Evolutionary conservation across 73 alveolate species (phyloP), one percentile per base, ranked within the genome.

Genomic region (Stentor roeselii): DNA sequence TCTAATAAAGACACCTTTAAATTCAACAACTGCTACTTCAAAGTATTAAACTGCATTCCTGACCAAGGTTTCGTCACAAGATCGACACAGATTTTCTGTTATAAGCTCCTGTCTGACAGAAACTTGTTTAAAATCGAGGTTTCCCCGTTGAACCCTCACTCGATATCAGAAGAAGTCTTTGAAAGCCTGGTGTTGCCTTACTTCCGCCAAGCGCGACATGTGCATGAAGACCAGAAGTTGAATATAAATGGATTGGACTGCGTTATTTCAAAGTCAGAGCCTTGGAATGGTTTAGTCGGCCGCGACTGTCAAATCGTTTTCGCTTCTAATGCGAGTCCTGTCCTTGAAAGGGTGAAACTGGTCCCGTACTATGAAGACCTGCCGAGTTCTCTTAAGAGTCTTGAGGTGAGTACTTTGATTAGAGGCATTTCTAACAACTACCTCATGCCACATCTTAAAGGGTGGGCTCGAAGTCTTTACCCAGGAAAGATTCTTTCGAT

Each of bases 291-390:
- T 21, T 11, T 67, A 27, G 41, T 67, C 27, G 34, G 21, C 37
- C 80, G 27, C 14, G 37, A 67, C 37, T 27, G 41, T 2, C 80
- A 67, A 67, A 21, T 67, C 80, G 11, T 67, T 34, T 67, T 67
- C 37, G 27, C 21, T 11, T n/a, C 41, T 21, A 21, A n/a, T 1
- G 2, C 80, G 27, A 15, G 15, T 21, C 41, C n/a, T 21, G 21
- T 0, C 34, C 11, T 67, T 30, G 41, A 67, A 21, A 67, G 41
- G 11, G 80, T 67, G 37, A 67, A 32, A 21, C 14, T 67, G 37
- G 37, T 32, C 37, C 80, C 80, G 11, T 67, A 21, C 11, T 21
- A 27, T 34, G 80, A 67, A 67, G 80, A 67, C 34, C 80, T 67
- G 21, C 80, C 80, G 11, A 1, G 27, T 2, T 67, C 80, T 21